Evolutionary conservation across 2,329 filamentous ascomycete species (phyloP).

Genomic region (Fusarium aywerte): DNA sequence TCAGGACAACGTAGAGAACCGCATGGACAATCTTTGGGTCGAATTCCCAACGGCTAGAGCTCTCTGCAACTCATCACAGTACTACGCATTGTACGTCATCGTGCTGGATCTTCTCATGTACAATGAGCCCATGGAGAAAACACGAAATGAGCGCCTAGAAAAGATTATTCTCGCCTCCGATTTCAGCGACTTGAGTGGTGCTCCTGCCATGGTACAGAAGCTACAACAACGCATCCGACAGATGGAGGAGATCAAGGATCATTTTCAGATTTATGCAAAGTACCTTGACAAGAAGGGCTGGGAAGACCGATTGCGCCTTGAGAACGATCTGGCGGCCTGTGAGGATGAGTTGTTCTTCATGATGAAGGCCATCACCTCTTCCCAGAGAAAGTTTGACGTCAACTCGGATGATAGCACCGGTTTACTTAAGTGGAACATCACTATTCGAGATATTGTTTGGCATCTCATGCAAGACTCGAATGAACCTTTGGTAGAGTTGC

Average conservation of each 20-base stretch:
- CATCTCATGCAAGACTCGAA: slow-evolving; percentile 89
- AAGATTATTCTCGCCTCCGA: slow-evolving; percentile 99
- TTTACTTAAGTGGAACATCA: slow-evolving; percentile 89
- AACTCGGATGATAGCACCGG: slow-evolving; percentile 76
- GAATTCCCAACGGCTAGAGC: slow-evolving; percentile 94
- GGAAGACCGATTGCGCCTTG: slow-evolving; percentile 89
- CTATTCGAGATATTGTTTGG: slow-evolving; percentile 96
- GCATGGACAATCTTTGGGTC: slow-evolving; percentile 97
- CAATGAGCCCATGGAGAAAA: slow-evolving; percentile 95
- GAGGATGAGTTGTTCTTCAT: slow-evolving; percentile 99
- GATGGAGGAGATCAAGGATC: slow-evolving; percentile 93
- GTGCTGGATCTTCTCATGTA: slow-evolving; percentile 96
- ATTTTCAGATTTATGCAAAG: slow-evolving; percentile 93
- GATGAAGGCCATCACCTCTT: slow-evolving; percentile 99
- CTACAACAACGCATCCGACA: slow-evolving; percentile 93
- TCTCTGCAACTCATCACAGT: slow-evolving; percentile 97
- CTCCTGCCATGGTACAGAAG: slow-evolving; percentile 90
- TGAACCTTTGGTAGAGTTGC: slow-evolving; percentile 90
- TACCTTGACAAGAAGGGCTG: slow-evolving; percentile 89
- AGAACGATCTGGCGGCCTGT: slow-evolving; percentile 86
- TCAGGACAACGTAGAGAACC: slow-evolving; percentile 71
- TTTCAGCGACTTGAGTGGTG: slow-evolving; percentile 94
- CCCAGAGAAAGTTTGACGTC: slow-evolving; percentile 84
- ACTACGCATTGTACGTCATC: slow-evolving; percentile 98
- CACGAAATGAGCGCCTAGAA: slow-evolving; percentile 91